phyloP scores from a whole-genome alignment of 352 stramenopile species.

The Phytophthora hibernalis region DNA sequence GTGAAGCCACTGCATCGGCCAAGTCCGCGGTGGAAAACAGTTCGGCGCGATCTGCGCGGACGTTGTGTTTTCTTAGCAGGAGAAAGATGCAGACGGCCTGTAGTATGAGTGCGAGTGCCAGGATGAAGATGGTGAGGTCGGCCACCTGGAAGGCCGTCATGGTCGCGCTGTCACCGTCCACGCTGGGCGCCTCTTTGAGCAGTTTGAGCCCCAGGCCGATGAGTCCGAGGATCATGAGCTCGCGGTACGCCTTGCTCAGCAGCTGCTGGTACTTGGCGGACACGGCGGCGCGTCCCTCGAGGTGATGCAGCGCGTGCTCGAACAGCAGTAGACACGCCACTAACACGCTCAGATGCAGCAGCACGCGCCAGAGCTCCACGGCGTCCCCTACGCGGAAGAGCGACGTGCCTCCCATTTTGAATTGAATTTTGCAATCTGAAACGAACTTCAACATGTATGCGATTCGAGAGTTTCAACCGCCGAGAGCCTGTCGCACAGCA shows the following conservation, averaged over 20 bases:
- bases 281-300: slow-evolving; percentile 43
- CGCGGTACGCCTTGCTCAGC: slow-evolving; percentile 62
- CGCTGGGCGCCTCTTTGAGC: slow-evolving; percentile 38
- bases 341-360: slow-evolving; percentile 53
- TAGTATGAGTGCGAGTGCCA: slow-evolving; percentile 57
- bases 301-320: slow-evolving; percentile 46
- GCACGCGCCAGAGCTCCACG: slow-evolving; percentile 58
- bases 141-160: slow-evolving; percentile 58
- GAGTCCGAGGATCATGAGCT: slow-evolving; percentile 67
- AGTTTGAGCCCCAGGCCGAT: slow-evolving; percentile 58
- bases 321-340: slow-evolving; percentile 51
- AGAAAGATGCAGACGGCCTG: slow-evolving; percentile 57
- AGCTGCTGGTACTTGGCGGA: slow-evolving; percentile 68
- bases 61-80: slow-evolving; percentile 43
- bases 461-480: neutral
- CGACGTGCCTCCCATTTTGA: slow-evolving; percentile 34
- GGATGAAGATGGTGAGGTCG: slow-evolving; percentile 62
- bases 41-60: slow-evolving; percentile 43
- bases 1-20: slow-evolving; percentile 19
- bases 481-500: neutral
- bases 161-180: slow-evolving; percentile 26
- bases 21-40: slow-evolving; percentile 44
- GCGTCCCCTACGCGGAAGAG: slow-evolving; percentile 57
- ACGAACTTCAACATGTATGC: too few species aligned
- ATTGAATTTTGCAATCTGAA: too few species aligned